Evolutionary conservation across 2,329 filamentous ascomycete species (phyloP).

Genomic region (Sporothrix luriei): DNA sequence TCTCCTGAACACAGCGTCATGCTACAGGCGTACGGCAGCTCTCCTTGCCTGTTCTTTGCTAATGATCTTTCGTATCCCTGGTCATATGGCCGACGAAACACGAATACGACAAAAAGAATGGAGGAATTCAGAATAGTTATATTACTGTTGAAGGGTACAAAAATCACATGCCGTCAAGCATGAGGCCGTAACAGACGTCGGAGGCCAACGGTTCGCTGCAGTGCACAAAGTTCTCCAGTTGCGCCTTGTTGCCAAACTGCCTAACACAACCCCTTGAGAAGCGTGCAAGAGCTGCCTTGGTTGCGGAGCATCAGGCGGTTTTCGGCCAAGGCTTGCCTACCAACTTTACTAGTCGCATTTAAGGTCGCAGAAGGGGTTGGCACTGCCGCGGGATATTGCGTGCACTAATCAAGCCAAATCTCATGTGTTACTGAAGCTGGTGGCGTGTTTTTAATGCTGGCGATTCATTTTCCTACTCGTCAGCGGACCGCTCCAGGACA

Average conservation of each 20-base stretch:
- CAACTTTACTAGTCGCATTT: neutral
- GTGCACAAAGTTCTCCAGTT: no score
- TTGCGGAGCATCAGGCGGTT: slow-evolving; percentile 13
- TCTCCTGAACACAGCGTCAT: neutral
- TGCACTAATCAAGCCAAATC: slow-evolving; percentile 12
- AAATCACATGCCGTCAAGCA: neutral
- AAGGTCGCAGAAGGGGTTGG: slow-evolving; percentile 1
- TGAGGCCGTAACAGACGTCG: neutral
- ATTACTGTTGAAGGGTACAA: neutral
- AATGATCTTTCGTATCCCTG: neutral
- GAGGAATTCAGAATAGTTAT: neutral
- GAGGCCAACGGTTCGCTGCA: slow-evolving; percentile 19
- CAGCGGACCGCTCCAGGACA: neutral
- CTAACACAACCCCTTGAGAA: neutral
- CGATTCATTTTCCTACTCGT: neutral
- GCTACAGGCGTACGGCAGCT: slow-evolving; percentile 10
- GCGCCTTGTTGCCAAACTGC: neutral
- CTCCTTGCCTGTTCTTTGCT: neutral
- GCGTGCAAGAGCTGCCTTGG: slow-evolving; percentile 14
- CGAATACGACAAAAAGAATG: neutral
- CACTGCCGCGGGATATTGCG: slow-evolving; percentile 16
- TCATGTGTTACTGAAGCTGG: neutral
- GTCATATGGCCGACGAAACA: neutral
- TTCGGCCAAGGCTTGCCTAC: neutral
- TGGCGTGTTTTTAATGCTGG: no score